Evolutionary conservation across 2,329 filamentous ascomycete genomes (phyloP).

Genomic region (Paraphoma chrysanthemicola): DNA sequence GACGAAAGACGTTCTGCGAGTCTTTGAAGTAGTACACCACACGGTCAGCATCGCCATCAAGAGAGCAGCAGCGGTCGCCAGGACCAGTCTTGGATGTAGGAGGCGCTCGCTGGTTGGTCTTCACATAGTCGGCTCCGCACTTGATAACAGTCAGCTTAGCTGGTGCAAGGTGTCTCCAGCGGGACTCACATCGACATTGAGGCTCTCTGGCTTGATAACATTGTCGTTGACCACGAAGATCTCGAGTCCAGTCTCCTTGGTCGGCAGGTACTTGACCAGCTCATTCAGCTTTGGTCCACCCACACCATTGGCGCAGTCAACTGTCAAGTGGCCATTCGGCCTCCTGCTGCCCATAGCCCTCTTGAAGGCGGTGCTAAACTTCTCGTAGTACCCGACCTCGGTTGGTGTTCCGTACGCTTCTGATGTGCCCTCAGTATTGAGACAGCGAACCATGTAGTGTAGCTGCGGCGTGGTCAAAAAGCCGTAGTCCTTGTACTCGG

Average conservation of each 20-base stretch:
- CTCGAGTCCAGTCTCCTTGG: slow-evolving; percentile 71
- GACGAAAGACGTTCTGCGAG: slow-evolving; percentile 80
- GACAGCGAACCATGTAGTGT: slow-evolving; percentile 92
- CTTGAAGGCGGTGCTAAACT: slow-evolving; percentile 84
- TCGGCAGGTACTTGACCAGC: slow-evolving; percentile 81
- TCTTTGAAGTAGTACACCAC: slow-evolving; percentile 95
- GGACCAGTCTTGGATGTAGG: slow-evolving; percentile 78
- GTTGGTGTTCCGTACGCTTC: slow-evolving; percentile 88
- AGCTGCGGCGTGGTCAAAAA: slow-evolving; percentile 96
- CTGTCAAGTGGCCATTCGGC: slow-evolving; percentile 74
- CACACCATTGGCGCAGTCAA: slow-evolving; percentile 97
- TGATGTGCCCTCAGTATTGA: slow-evolving; percentile 89
- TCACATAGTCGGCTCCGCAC: slow-evolving; percentile 96
- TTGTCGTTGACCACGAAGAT: slow-evolving; percentile 93
- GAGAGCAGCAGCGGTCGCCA: slow-evolving; percentile 82
- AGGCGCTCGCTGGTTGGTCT: slow-evolving; percentile 92
- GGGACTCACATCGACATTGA: slow-evolving; percentile 82
- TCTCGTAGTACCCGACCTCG: slow-evolving; percentile 94
- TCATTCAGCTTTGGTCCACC: slow-evolving; percentile 90
- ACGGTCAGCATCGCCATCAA: slow-evolving; percentile 95
- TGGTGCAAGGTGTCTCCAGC: background rate
- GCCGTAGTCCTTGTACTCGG: slow-evolving; percentile 83
- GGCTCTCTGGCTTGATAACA: slow-evolving; percentile 83
- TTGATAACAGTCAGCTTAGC: slow-evolving; percentile 46
- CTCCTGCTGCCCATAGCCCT: slow-evolving; percentile 78